These are phyloP conservation scores for Actinomortierella wolfii DNA, from an alignment of 371 early-diverging fungal genomes.

Conservation along the genomic window DNA sequence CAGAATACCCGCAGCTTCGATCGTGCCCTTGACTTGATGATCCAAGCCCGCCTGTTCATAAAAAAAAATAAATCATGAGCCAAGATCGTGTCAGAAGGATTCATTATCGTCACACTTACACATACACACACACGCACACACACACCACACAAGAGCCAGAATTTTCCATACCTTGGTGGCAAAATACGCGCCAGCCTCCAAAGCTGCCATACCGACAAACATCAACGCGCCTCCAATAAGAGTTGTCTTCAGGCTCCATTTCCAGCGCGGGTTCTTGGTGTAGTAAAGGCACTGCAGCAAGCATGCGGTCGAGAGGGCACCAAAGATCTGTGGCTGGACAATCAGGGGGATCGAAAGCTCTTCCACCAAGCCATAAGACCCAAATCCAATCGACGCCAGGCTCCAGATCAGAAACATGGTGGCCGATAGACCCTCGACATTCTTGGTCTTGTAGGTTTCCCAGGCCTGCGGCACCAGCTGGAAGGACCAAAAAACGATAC, in stretches of 20 bases:
- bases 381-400: conserved; percentile 49
- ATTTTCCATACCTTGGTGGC: conserved; percentile 30
- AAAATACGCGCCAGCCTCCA: conserved; percentile 22
- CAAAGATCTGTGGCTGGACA: conserved; percentile 61
- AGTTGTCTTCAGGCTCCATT: conserved; percentile 2
- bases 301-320: conserved; percentile 47
- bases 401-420: conserved; percentile 58
- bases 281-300: conserved; percentile 55
- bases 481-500: conserved; percentile 63
- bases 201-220: conserved; percentile 10
- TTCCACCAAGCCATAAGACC: conserved; percentile 54
- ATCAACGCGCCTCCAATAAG: not conserved
- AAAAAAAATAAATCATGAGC: not conserved
- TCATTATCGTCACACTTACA: conserved; percentile 8
- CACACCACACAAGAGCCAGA: no score
- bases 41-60: conserved; percentile 10
- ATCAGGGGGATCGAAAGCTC: conserved; percentile 56
- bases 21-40: conserved; percentile 21
- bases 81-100: not conserved
- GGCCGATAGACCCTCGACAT: conserved; percentile 54
- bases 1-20: conserved; percentile 51
- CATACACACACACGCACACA: not conserved
- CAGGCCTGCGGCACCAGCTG: conserved; percentile 60
- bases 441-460: conserved; percentile 41
- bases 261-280: conserved; percentile 17